A percentile compares a stretch with the other conserved stretches of the same genome.
Conservation (phyloP, 306 rosid genomes). For the Castanopsis chinensis region DNA sequence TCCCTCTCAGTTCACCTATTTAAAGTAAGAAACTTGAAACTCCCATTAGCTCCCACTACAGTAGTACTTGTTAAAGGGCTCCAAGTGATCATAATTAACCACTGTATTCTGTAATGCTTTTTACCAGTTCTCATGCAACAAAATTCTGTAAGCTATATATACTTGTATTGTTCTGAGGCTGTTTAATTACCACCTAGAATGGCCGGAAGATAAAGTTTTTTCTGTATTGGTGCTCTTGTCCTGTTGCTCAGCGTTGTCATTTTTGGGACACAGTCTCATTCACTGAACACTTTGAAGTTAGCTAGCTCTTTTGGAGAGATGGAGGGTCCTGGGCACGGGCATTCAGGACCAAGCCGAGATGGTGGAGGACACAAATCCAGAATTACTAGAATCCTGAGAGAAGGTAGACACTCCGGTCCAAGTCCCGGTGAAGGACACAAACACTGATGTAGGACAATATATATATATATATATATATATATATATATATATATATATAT, state of each 20-base stretch:
- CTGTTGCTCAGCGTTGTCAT: slow-evolving; percentile 17
- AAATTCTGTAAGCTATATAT: not conserved
- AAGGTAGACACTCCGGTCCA: slow-evolving; percentile 29
- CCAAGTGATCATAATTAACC: not conserved
- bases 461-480: no score
- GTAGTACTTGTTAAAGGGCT: slow-evolving; percentile 6
- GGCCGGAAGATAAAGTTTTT: slow-evolving; percentile 14
- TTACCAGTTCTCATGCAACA: not conserved
- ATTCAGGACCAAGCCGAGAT: slow-evolving; percentile 47
- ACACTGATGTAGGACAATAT: not conserved
- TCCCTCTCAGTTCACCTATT: not conserved
- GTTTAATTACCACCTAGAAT: slow-evolving; percentile 2
- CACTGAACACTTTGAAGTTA: slow-evolving; percentile 2
- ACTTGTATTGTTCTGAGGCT: not conserved
- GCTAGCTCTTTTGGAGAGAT: not conserved
- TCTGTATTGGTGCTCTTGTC: not conserved
- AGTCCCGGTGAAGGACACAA: slow-evolving; percentile 41
- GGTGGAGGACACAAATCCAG: slow-evolving; percentile 40
- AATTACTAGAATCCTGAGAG: not conserved
- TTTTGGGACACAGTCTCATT: slow-evolving; percentile 25
- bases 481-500: no score
- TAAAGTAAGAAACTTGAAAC: not conserved
- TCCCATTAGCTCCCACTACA: not conserved
- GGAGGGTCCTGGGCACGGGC: slow-evolving; percentile 18
- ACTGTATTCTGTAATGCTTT: not conserved